Conservation (phyloP, 2,329 filamentous ascomycete species). For the Eurotiales sp. region DNA sequence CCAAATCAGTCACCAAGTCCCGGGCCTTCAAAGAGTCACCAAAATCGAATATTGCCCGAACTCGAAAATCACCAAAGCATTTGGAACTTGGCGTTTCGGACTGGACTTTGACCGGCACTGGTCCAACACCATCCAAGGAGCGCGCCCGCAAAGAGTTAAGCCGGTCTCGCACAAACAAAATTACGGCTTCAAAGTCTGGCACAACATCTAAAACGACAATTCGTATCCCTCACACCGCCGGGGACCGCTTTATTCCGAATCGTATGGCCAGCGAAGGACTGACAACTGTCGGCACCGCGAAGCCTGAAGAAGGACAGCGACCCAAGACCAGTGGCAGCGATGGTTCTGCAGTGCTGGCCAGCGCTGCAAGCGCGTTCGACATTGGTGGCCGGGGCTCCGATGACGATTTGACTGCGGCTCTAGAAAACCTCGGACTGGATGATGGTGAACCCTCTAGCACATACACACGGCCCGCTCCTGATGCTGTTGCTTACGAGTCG, state of each 20-base stretch:
- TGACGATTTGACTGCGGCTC: constrained; percentile 73
- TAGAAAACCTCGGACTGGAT: constrained; percentile 75
- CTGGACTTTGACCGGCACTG: constrained; percentile 84
- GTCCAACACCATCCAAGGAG: constrained; percentile 62
- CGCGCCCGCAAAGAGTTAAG: constrained; percentile 50
- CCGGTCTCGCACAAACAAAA: constrained; percentile 55
- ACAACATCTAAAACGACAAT: constrained; percentile 66
- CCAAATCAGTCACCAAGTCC: constrained; percentile 55
- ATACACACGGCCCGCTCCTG: constrained; percentile 77
- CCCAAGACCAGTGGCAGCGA: constrained; percentile 69
- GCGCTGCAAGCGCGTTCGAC: constrained; percentile 65
- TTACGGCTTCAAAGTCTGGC: neutral
- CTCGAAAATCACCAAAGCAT: constrained; percentile 72
- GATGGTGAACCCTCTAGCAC: constrained; percentile 63
- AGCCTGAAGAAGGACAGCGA: constrained; percentile 74
- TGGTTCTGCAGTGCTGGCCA: constrained; percentile 71
- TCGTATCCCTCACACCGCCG: constrained; percentile 63
- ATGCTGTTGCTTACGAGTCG: constrained; percentile 86
- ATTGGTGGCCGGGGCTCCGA: constrained; percentile 58
- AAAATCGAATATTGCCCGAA: constrained; percentile 82
- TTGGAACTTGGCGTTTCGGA: constrained; percentile 91
- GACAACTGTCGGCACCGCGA: constrained; percentile 73
- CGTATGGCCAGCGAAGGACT: constrained; percentile 85
- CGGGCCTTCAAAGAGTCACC: constrained; percentile 74
- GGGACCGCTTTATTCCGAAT: constrained; percentile 95